Conservation (phyloP, 805 yeast species). For the Metschnikowia orientalis region DNA sequence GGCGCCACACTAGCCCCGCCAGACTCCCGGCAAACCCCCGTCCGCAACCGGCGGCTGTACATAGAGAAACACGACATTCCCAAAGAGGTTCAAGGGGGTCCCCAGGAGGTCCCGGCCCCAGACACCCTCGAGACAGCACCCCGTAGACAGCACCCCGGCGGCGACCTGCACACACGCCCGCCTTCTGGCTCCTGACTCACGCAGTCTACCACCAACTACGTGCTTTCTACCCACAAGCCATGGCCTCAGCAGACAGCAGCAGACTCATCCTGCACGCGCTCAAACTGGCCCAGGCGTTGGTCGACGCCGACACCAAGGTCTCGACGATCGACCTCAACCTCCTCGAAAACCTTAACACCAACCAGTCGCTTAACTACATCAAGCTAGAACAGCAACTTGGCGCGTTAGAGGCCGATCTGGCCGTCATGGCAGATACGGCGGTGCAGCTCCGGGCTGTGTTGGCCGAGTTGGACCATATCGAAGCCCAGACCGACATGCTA, state of each 20-base stretch:
- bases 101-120: too few relatives aligned
- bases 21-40: too few relatives aligned
- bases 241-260: conserved; percentile 29
- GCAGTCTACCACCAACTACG: too few relatives aligned
- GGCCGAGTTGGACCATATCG: conserved; percentile 27
- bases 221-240: too few relatives aligned
- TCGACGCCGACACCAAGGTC: conserved; percentile 40
- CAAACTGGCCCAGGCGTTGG: conserved; percentile 25
- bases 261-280: conserved; percentile 28
- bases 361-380: conserved; percentile 50
- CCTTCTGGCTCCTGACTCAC: too few relatives aligned
- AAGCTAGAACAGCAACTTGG: conserved; percentile 38
- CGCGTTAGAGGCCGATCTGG: conserved; percentile 40
- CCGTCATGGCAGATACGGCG: conserved; percentile 22
- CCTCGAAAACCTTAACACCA: conserved; percentile 53
- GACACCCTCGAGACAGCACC: too few relatives aligned
- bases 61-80: too few relatives aligned
- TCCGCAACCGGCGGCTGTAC: too few relatives aligned
- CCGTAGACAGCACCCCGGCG: too few relatives aligned
- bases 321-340: conserved; percentile 44
- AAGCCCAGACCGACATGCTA: conserved; percentile 34
- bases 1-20: too few relatives aligned
- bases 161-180: too few relatives aligned
- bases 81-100: too few relatives aligned
- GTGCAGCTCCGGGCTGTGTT: conserved; percentile 24